These are phyloP conservation scores for Diatrype stigma DNA, from an alignment of 2,329 filamentous ascomycete species.

Conservation along the genomic window DNA sequence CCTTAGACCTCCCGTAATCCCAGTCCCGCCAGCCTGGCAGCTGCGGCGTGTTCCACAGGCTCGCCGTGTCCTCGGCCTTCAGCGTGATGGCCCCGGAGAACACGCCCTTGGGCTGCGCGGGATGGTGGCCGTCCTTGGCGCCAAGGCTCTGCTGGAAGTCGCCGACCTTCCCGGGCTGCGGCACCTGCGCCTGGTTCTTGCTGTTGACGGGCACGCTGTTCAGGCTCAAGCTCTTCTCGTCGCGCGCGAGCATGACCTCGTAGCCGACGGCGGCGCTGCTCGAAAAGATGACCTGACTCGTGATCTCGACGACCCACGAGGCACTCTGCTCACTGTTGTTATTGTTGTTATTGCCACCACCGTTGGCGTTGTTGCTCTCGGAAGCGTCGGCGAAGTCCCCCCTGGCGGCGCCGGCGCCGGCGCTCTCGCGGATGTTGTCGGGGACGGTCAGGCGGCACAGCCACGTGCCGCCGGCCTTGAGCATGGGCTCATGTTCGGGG, in stretches of 20 bases:
- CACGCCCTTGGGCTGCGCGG: constrained; percentile 66
- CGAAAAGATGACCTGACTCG: constrained; percentile 93
- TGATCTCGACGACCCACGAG: constrained; percentile 81
- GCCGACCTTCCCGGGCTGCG: constrained; percentile 65
- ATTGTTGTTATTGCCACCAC: too few relatives aligned
- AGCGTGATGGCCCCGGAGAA: constrained; percentile 78
- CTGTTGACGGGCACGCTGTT: constrained; percentile 45
- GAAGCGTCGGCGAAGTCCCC: constrained; percentile 43
- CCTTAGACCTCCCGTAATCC: constrained; percentile 25
- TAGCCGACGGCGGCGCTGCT: constrained; percentile 81
- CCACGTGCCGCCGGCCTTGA: constrained; percentile 91
- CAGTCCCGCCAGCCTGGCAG: constrained; percentile 62
- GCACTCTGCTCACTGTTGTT: too few relatives aligned
- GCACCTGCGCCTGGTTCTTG: constrained; percentile 44
- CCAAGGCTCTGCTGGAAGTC: constrained; percentile 67
- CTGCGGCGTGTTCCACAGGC: constrained; percentile 87
- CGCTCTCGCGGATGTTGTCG: constrained; percentile 66
- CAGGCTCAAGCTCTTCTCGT: constrained; percentile 75
- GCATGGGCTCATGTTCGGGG: constrained; percentile 91
- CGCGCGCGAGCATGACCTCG: constrained; percentile 79
- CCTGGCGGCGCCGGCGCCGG: constrained; percentile 41
- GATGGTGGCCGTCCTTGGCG: constrained; percentile 54
- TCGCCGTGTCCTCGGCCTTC: constrained; percentile 80
- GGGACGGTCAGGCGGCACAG: constrained; percentile 76
- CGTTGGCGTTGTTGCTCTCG: too few relatives aligned